Evolutionary conservation across 1,284 basidiomycete species (phyloP).

Genomic region (Fistulinella cinereoalba): DNA sequence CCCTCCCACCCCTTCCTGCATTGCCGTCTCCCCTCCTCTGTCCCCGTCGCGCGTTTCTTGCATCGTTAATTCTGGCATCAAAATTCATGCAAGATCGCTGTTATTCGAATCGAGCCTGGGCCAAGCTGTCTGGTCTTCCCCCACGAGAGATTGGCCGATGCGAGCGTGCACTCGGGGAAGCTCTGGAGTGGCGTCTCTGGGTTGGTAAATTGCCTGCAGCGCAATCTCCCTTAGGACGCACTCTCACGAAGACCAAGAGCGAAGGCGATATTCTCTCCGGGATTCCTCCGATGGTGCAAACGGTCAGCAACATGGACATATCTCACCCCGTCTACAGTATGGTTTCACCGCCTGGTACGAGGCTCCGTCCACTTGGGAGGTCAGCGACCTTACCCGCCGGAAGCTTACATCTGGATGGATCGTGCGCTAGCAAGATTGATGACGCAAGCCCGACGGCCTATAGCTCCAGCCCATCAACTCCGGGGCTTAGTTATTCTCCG

Average conservation of each 20-base stretch:
- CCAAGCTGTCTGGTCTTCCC: constrained; percentile 77
- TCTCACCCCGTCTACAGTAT: not conserved
- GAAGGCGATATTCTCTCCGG: constrained; percentile 22
- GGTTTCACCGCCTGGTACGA: constrained; percentile 12
- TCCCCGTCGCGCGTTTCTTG: constrained; percentile 84
- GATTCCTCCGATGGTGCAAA: not conserved
- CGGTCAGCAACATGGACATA: constrained; percentile 3
- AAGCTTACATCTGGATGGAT: constrained; percentile 14
- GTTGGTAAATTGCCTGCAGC: constrained; percentile 60
- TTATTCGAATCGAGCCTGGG: constrained; percentile 92
- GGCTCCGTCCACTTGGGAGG: constrained; percentile 19
- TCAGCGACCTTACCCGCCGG: constrained; percentile 24
- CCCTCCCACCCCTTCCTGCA: constrained; percentile 43
- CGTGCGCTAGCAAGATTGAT: constrained; percentile 1
- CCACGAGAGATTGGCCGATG: constrained; percentile 77
- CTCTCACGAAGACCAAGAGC: constrained; percentile 29
- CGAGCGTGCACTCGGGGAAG: constrained; percentile 75
- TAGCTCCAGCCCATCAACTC: constrained; percentile 44
- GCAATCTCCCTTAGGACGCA: constrained; percentile 28
- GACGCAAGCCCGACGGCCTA: constrained; percentile 19
- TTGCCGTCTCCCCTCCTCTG: constrained; percentile 82
- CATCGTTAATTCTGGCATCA: constrained; percentile 82
- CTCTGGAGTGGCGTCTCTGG: constrained; percentile 81
- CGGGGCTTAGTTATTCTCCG: constrained; percentile 53
- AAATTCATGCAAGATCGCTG: constrained; percentile 93